Base-by-base conservation (phyloP, 768 basidiomycete genomes). In the Amanita molliuscula region DNA sequence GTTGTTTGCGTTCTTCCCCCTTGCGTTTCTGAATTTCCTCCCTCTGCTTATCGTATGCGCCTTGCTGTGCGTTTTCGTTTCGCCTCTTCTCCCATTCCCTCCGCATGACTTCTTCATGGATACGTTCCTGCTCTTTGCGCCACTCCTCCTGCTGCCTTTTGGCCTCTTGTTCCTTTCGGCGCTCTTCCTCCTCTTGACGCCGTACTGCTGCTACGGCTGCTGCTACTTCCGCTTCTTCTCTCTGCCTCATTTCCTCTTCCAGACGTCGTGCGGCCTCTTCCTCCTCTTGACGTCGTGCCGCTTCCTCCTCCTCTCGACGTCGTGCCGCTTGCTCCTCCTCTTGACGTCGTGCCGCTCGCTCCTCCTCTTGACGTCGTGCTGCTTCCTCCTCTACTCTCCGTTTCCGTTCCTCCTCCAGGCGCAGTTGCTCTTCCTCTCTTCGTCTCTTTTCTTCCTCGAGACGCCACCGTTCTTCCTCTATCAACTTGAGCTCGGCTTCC, bases 1-100 rank as follows among this genome's bases (percentile, higher is more conserved):
- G 72, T 8, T 70, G 65, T 56, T 71, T 73, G 26, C 74, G 70
- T 52, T 77, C 73, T 49, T 71, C 71, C 36, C 71, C 71, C 38
- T 69, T 73, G n/a, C 72, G 66, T 53, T 63, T 63, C 35, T 64
- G 66, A 56, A 65, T 72, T 29, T 75, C 68, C 50, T 68, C 62
- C 54, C 72, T 70, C 51, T 70, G 67, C 26, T 55, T 37, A 4
- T 55, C 35, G 51, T 55, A 66, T 18, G 65, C 67, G 26, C 67
- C 61, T 57, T 54, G 63, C 23, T 53, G 61, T 8, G 50, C 51
- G 34, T 60, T 61, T 48, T 59, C 59, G 29, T 57, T 54, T 48
- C 56, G 57, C 45, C 59, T 62, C 51, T 44, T 50, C 53, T 66
- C 60, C 41, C 59, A 59, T 48, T 63, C 63, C 9, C 53, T 49